These are phyloP conservation scores for Hypholoma fasciculare DNA, from an alignment of 768 basidiomycete species.

Conservation along the genomic window DNA sequence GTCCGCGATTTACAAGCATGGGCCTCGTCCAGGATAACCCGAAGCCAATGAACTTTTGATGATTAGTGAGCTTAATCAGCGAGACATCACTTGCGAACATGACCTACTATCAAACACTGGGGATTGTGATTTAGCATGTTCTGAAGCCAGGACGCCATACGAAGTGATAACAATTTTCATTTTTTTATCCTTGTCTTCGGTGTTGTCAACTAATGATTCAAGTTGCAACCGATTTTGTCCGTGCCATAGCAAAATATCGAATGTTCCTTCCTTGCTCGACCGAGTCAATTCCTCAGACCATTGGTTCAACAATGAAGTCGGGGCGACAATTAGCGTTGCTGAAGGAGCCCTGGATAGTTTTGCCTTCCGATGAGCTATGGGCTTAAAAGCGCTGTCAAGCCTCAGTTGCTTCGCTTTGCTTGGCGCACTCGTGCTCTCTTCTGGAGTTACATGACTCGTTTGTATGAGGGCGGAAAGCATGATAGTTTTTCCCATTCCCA, in stretches of 20 bases:
- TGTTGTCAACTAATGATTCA: conserved; percentile 54
- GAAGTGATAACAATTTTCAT: conserved; percentile 88
- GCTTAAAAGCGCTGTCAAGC: conserved; percentile 63
- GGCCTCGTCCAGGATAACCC: conserved; percentile 89
- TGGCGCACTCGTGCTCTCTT: conserved; percentile 24
- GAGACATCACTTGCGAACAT: neutral
- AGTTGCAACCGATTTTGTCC: conserved; percentile 83
- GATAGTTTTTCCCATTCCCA: conserved; percentile 97
- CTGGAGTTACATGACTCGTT: conserved; percentile 57
- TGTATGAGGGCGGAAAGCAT: conserved; percentile 92
- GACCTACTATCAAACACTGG: conserved; percentile 68
- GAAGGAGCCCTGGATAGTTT: conserved; percentile 35
- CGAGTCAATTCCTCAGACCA: conserved; percentile 92
- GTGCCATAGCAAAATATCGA: conserved; percentile 81
- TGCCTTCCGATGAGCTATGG: conserved; percentile 33
- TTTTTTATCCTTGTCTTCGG: conserved; percentile 46
- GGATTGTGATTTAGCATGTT: conserved; percentile 73
- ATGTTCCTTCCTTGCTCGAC: conserved; percentile 69
- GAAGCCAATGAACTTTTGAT: conserved; percentile 70
- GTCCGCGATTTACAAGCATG: conserved; percentile 91
- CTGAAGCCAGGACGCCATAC: conserved; percentile 89
- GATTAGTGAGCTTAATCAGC: neutral
- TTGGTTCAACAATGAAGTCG: conserved; percentile 87
- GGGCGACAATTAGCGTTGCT: conserved; percentile 89
- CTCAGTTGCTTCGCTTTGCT: conserved; percentile 57